Evolutionary conservation across 345 rosid species (phyloP), one percentile per base, ranked within the genome.

Genomic region (Linum tenue): DNA sequence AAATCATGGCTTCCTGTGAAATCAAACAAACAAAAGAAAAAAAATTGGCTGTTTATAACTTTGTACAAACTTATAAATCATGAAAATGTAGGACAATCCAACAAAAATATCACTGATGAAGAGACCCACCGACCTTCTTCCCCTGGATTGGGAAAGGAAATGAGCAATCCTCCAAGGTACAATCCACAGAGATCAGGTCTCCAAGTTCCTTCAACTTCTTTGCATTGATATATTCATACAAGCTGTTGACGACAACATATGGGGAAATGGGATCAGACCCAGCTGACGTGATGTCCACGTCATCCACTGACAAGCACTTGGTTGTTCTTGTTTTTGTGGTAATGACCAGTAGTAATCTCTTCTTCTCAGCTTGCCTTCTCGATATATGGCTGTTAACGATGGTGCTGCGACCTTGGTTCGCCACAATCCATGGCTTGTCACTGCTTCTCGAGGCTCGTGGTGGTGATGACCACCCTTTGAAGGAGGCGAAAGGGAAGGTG

Each of bases 1-100:
- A 92, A 39, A 61, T 67, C 76, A 77, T 69, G 39, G 83, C 84
- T 67, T 85, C 95, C 98, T 91, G 80, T 66, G 17, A 42, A 9
- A 9, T 17, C 9, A 31, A 59, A 36, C n/a, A 42, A 64, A 7
- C 53, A 17, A 37, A 9, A 14, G 38, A 39, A 68, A 55, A 37
- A 40, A 58, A 1, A 35, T 22, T 22, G 9, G 62, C 36, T 17
- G 39, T 37, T 31, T 48, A 9, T 48, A 48, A 55, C 38, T 2
- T 1, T 58, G 39, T 43, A 22, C 35, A 64, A 4, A 15, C n/a
- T 17, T 4, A 41, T 41, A 41, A 41, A 41, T 8, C 44, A 41
- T 41, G 22, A 10, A 38, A 63, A 39, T 31, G 31, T 41, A 41
- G 5, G 44, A 41, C 9, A 41, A 41, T 44, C 51, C 51, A 44